Percentiles rank a stretch among this genome's conserved stretches.
These are phyloP conservation scores for Solanum sejunctum DNA, from an alignment of 257 asterid genomes.

Conservation along the genomic window DNA sequence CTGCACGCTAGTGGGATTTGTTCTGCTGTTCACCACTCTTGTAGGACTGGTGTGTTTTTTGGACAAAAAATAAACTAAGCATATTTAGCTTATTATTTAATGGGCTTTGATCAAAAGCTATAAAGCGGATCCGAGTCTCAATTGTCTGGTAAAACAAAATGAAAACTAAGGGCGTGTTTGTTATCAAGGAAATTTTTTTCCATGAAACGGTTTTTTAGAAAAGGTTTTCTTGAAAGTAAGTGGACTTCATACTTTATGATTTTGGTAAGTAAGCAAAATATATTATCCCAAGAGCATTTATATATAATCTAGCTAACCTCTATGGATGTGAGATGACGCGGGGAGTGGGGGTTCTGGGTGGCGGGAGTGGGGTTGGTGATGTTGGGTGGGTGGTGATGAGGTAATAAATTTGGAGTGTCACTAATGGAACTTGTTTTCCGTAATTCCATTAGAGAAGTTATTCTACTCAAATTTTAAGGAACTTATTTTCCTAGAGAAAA, in stretches of 20 bases:
- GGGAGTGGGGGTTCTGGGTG: background rate
- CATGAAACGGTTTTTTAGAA: no score
- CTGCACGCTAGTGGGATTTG: background rate
- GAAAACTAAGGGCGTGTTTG: background rate
- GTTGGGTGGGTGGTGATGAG: background rate
- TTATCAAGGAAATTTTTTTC: background rate
- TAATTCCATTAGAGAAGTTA: background rate
- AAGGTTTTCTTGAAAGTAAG: background rate
- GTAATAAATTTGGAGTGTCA: background rate
- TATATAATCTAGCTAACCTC: background rate
- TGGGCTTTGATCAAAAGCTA: background rate
- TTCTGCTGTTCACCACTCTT: background rate
- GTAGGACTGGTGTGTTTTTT: background rate
- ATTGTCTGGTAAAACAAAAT: background rate
- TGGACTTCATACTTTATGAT: background rate
- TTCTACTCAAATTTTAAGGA: background rate
- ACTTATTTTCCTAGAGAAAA: background rate
- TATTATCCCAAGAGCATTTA: background rate
- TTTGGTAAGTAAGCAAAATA: background rate
- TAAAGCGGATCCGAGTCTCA: background rate
- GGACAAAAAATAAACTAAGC: background rate
- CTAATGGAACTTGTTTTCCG: background rate
- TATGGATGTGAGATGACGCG: background rate
- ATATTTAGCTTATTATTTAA: background rate
- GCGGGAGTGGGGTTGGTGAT: background rate